Conservation (phyloP, 805 yeast genomes). For the Teunomyces lycoperdinae region DNA sequence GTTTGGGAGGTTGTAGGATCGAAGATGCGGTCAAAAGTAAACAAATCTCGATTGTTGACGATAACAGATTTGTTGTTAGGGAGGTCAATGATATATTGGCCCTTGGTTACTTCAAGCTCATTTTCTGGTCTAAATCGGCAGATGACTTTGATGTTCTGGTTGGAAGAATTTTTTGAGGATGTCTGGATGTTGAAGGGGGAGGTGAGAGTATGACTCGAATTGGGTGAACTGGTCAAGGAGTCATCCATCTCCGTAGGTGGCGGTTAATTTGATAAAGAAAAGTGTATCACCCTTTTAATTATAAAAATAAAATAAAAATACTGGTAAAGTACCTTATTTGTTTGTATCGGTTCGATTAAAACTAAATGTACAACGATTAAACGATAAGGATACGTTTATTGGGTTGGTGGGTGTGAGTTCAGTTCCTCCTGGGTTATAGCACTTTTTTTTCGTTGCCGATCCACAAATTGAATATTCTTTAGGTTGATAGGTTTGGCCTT, state of each 20-base stretch:
- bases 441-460: background rate
- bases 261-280: background rate
- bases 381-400: too few relatives aligned
- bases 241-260: background rate
- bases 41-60: slow-evolving; percentile 32
- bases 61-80: slow-evolving; percentile 26
- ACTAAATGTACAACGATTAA: too few relatives aligned
- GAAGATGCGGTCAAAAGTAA: slow-evolving; percentile 68
- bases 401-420: too few relatives aligned
- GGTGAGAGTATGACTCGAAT: background rate
- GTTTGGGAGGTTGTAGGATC: slow-evolving; percentile 48
- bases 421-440: background rate
- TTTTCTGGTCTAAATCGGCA: slow-evolving; percentile 69
- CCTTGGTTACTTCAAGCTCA: slow-evolving; percentile 24
- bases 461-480: background rate
- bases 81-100: slow-evolving; percentile 18
- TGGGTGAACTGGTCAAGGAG: background rate
- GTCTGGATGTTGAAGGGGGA: slow-evolving; percentile 1
- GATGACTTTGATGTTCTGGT: slow-evolving; percentile 55
- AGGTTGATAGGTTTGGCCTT: background rate
- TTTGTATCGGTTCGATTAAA: too few relatives aligned
- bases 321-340: too few relatives aligned
- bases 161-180: background rate
- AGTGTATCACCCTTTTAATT: too few relatives aligned
- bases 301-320: too few relatives aligned